Conservation (phyloP, 306 rosid genomes). For the Prunus mume region DNA sequence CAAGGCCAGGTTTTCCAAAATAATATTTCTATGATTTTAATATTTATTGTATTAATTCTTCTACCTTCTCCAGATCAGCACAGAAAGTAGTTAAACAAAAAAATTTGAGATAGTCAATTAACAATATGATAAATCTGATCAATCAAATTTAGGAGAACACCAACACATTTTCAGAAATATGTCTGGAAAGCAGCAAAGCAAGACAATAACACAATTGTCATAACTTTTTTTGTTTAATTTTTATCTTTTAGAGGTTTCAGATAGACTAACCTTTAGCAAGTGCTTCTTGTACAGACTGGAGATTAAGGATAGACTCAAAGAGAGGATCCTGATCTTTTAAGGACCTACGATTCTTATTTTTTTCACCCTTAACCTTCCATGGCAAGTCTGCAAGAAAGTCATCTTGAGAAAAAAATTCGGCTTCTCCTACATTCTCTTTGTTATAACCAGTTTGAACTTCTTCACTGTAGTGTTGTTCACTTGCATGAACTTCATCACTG, state of each 20-base stretch:
- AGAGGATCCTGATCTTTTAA: constrained; percentile 58
- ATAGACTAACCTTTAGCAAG: constrained; percentile 70
- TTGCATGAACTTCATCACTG: constrained; percentile 54
- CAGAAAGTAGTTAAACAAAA: neutral
- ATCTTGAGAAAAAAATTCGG: constrained; percentile 49
- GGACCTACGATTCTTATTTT: constrained; percentile 46
- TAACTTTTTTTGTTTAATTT: neutral
- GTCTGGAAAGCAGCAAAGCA: neutral
- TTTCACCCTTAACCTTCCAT: constrained; percentile 49
- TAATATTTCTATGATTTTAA: neutral
- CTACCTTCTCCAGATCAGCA: neutral
- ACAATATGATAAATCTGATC: neutral
- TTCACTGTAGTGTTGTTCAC: constrained; percentile 44
- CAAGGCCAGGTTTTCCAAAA: neutral
- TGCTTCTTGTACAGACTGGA: constrained; percentile 76
- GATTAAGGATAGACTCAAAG: constrained; percentile 52
- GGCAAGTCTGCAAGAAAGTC: constrained; percentile 44
- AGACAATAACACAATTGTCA: neutral
- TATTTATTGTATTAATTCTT: neutral
- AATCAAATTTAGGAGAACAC: neutral
- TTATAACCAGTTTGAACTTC: constrained; percentile 52
- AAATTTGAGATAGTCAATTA: neutral
- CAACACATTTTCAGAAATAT: neutral
- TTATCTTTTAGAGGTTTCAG: neutral
- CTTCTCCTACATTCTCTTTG: constrained; percentile 48